A percentile compares a stretch with the other conserved stretches of the same genome.
phyloP scores from a whole-genome alignment of 805 yeast species.

The Danielia reshetovae region DNA sequence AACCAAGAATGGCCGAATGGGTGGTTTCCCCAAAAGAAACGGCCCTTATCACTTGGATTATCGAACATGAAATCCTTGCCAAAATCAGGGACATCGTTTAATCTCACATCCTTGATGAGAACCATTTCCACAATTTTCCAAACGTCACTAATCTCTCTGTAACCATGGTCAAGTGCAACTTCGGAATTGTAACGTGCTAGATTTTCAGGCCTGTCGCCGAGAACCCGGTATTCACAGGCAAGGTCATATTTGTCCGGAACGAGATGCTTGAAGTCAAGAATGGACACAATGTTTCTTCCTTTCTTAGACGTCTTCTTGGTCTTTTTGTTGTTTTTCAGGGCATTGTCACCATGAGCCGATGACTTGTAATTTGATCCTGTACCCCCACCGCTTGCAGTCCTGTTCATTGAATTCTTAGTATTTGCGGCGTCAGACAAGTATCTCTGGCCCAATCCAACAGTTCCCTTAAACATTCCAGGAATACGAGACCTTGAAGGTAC shows the following conservation, averaged over 20 bases:
- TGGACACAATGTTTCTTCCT: conserved; percentile 54
- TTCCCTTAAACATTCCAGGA: conserved; percentile 47
- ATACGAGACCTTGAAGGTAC: conserved; percentile 46
- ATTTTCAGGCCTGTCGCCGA: conserved; percentile 60
- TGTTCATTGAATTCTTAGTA: conserved; percentile 24
- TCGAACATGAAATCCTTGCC: conserved; percentile 5
- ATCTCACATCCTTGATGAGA: conserved; percentile 34
- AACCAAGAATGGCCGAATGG: conserved; percentile 73
- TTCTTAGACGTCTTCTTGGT: conserved; percentile 18
- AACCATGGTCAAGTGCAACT: conserved; percentile 63
- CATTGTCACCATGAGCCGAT: conserved; percentile 36
- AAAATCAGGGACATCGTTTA: conserved; percentile 7
- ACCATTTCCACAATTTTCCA: conserved; percentile 63
- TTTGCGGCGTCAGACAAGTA: conserved; percentile 19
- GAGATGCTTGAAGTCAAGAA: conserved; percentile 62
- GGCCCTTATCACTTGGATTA: conserved; percentile 10
- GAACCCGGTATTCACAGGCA: conserved; percentile 61
- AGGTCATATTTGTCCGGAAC: conserved; percentile 73
- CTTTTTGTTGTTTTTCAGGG: conserved; percentile 17
- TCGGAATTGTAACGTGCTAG: conserved; percentile 66
- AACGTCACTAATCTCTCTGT: conserved; percentile 60
- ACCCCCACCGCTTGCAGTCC: conserved; percentile 38
- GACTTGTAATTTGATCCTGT: conserved; percentile 33
- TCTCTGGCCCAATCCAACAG: conserved; percentile 37
- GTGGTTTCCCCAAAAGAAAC: conserved; percentile 74